Conservation (phyloP, 768 basidiomycete genomes). For the Piloderma croceum region DNA sequence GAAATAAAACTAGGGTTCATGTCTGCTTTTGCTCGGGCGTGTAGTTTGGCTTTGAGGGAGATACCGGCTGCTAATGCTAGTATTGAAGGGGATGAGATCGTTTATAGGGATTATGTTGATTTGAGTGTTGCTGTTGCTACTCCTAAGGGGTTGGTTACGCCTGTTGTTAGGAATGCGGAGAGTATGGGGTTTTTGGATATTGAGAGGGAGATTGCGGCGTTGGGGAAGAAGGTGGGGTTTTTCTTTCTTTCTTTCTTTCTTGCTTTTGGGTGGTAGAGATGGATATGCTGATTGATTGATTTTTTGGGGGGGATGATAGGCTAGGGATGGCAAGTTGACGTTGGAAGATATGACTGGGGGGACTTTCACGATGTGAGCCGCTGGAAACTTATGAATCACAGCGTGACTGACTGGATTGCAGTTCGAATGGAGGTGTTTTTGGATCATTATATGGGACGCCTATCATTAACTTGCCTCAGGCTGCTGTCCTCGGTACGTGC, state of each 20-base stretch:
- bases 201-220: constrained; percentile 84
- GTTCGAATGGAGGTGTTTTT: constrained; percentile 98
- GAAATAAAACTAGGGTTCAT: constrained; percentile 98
- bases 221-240: constrained; percentile 76
- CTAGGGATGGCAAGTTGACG: constrained; percentile 87
- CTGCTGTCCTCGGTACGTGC: constrained; percentile 78
- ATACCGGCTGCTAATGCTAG: constrained; percentile 92
- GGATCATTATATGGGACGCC: constrained; percentile 97
- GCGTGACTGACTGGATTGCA: constrained; percentile 24
- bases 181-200: constrained; percentile 81
- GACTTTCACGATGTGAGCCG: constrained; percentile 91
- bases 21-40: constrained; percentile 92
- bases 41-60: constrained; percentile 77
- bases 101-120: constrained; percentile 90
- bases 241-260: constrained; percentile 3
- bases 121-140: constrained; percentile 95
- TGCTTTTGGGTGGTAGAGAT: too few species aligned
- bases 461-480: constrained; percentile 95
- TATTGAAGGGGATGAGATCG: constrained; percentile 91
- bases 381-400: not conserved
- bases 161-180: constrained; percentile 90
- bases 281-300: constrained; percentile 4
- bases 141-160: constrained; percentile 95
- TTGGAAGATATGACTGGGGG: constrained; percentile 98
- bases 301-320: constrained; percentile 47